A percentile compares a stretch with the other conserved stretches of the same genome.
These are phyloP conservation scores for Naegleria fowleri DNA, from an alignment of 208 protist species.

Conservation along the genomic window DNA sequence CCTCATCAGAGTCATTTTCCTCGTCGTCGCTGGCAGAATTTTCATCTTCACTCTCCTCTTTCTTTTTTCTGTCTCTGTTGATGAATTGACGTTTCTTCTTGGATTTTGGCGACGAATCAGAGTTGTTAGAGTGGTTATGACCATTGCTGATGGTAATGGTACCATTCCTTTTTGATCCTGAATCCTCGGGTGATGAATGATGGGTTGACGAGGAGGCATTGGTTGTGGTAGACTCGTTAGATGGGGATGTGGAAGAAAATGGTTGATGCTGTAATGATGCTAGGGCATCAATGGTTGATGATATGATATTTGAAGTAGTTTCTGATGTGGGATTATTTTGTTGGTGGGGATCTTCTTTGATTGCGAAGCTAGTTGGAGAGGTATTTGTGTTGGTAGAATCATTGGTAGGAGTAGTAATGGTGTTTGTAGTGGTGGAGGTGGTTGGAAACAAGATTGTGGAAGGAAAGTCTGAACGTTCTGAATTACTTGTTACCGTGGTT, in stretches of 20 bases:
- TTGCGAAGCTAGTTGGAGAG: not conserved
- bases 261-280: not conserved
- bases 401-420: not conserved
- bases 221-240: not conserved
- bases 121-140: not conserved
- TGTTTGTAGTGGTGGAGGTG: not conserved
- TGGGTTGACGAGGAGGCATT: not conserved
- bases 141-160: not conserved
- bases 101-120: not conserved
- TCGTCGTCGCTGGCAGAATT: not conserved
- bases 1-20: not conserved
- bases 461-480: too few species aligned
- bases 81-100: not conserved
- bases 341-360: not conserved
- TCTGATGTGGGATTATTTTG: not conserved
- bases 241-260: not conserved
- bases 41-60: not conserved
- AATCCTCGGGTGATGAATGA: not conserved
- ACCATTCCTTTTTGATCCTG: not conserved
- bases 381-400: not conserved
- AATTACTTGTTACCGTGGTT: not conserved
- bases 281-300: not conserved
- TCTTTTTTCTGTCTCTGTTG: not conserved
- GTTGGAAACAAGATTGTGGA: not conserved
- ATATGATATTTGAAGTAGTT: not conserved